Evolutionary conservation across 2,329 filamentous ascomycete genomes (phyloP).

Genomic region (Hypocreales sp.): DNA sequence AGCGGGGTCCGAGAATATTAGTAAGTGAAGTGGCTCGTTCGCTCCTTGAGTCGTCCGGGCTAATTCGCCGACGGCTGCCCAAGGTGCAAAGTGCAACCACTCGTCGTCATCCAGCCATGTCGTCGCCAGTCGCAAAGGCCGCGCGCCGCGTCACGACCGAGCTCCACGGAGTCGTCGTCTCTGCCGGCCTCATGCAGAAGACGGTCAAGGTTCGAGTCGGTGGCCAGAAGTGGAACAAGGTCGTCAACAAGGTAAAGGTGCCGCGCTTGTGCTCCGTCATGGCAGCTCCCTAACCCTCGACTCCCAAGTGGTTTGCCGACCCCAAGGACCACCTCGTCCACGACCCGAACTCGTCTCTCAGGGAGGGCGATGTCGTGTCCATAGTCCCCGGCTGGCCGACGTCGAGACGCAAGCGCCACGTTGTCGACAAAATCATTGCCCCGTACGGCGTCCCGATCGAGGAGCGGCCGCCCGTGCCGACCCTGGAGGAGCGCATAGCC

Average conservation of each 20-base stretch:
- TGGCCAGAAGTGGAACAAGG: constrained; percentile 54
- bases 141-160: constrained; percentile 31
- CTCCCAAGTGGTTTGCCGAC: constrained; percentile 37
- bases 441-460: constrained; percentile 48
- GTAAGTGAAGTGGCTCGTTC: too few species aligned
- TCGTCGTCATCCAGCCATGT: too few species aligned
- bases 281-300: neutral
- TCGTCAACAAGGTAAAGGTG: constrained; percentile 56
- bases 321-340: constrained; percentile 56
- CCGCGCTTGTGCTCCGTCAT: too few species aligned
- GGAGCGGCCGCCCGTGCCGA: constrained; percentile 49
- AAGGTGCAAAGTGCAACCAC: too few species aligned
- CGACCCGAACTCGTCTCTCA: constrained; percentile 60
- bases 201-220: constrained; percentile 67
- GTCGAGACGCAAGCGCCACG: constrained; percentile 53
- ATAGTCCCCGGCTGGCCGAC: constrained; percentile 52
- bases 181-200: constrained; percentile 61
- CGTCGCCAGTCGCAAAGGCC: constrained; percentile 23
- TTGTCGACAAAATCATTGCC: constrained; percentile 60
- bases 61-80: too few species aligned
- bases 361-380: constrained; percentile 59
- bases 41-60: too few species aligned
- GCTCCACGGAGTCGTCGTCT: constrained; percentile 56
- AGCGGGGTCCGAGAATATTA: too few species aligned
- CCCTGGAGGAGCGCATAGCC: constrained; percentile 42